Evolutionary conservation across 169 alveolate species (phyloP).

Genomic region (Theileria parva): DNA sequence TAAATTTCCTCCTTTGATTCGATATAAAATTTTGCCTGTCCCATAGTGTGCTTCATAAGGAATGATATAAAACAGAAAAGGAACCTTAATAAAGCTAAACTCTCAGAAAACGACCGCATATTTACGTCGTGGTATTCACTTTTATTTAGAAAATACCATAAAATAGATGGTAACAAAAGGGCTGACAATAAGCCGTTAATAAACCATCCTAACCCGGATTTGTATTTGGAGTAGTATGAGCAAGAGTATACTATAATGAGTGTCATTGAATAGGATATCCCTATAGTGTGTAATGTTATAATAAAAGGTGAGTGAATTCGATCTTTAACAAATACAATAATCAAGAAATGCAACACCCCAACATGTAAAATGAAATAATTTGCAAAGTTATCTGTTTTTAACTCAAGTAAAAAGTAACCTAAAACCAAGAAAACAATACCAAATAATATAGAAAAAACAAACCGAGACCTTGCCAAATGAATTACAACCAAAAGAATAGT

Average conservation of each 20-base stretch:
- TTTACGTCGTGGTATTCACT: background rate
- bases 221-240: background rate
- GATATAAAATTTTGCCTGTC: background rate
- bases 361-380: background rate
- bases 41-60: background rate
- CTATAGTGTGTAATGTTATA: background rate
- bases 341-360: background rate
- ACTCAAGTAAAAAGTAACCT: background rate
- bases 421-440: background rate
- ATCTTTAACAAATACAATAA: background rate
- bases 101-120: background rate
- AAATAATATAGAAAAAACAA: background rate
- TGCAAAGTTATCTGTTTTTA: background rate
- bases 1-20: background rate
- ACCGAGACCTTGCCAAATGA: background rate
- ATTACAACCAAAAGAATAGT: background rate
- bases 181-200: background rate
- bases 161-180: conserved; percentile 6
- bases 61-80: background rate
- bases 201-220: background rate
- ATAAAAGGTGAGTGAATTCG: background rate
- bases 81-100: background rate
- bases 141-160: background rate
- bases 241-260: conserved; percentile 19
- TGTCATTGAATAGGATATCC: background rate